A percentile compares a stretch with the other conserved stretches of the same genome.
phyloP scores from a whole-genome alignment of 2,329 filamentous ascomycete genomes.

The Fusarium sp. region DNA sequence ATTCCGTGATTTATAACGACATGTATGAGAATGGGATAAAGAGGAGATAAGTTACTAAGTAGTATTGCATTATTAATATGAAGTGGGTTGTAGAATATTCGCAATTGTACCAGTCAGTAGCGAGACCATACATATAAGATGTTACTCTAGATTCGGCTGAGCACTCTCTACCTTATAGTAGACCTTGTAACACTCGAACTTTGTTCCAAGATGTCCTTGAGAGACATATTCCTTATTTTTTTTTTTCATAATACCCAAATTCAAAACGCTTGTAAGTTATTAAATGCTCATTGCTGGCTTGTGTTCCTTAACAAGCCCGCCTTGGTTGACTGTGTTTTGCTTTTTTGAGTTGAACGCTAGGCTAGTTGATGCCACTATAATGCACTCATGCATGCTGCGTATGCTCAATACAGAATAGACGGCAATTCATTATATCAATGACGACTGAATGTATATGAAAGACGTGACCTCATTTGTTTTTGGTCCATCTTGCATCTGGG shows the following conservation, averaged over 20 bases:
- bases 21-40: constrained; percentile 1
- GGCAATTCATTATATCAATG: neutral
- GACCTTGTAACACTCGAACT: neutral
- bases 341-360: constrained; percentile 3
- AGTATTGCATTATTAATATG: neutral
- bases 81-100: neutral
- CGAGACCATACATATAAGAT: neutral
- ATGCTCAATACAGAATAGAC: neutral
- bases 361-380: neutral
- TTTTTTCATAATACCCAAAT: neutral
- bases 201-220: neutral
- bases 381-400: neutral
- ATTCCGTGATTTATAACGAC: constrained; percentile 33
- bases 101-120: neutral
- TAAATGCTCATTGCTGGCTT: neutral
- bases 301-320: neutral
- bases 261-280: neutral
- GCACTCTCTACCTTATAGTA: neutral
- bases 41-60: neutral
- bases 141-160: neutral
- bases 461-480: neutral
- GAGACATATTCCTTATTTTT: neutral
- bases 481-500: neutral
- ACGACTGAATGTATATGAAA: neutral
- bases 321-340: neutral